Conservation (phyloP, 2,329 filamentous ascomycete genomes). For the Geosmithia putterillii region DNA sequence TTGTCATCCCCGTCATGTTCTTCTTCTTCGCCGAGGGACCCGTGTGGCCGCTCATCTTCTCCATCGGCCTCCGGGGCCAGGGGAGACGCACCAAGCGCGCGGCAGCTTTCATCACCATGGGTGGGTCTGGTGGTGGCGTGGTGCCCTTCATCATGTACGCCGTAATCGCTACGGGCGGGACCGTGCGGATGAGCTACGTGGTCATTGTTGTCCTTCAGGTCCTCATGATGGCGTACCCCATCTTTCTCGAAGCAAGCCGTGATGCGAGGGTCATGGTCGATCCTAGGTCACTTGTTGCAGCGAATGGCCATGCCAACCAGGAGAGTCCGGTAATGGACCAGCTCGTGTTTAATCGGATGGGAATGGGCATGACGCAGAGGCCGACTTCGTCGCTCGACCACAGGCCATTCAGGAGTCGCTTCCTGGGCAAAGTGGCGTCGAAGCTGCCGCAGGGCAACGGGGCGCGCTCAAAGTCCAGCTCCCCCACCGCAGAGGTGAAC, state of each 20-base stretch:
- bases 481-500: not conserved
- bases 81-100: conserved; percentile 72
- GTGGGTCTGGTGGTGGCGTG: conserved; percentile 58
- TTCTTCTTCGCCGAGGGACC: conserved; percentile 76
- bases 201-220: conserved; percentile 44
- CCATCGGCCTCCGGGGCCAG: conserved; percentile 66
- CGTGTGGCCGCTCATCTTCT: conserved; percentile 72
- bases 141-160: conserved; percentile 65
- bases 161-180: conserved; percentile 46
- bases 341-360: not conserved
- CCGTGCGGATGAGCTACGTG: conserved; percentile 51
- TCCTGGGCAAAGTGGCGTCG: not conserved
- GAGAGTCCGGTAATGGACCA: not conserved
- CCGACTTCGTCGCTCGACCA: not conserved
- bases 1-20: conserved; percentile 50
- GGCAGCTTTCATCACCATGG: conserved; percentile 66
- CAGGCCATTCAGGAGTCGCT: not conserved
- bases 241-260: conserved; percentile 32
- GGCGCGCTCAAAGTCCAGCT: not conserved
- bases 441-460: not conserved
- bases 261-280: conserved; percentile 33
- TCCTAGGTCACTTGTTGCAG: not conserved
- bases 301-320: not conserved
- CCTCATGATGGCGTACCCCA: conserved; percentile 32
- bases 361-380: not conserved